Evolutionary conservation across 2,329 filamentous ascomycete species (phyloP).

Genomic region (Lachnellula arida): DNA sequence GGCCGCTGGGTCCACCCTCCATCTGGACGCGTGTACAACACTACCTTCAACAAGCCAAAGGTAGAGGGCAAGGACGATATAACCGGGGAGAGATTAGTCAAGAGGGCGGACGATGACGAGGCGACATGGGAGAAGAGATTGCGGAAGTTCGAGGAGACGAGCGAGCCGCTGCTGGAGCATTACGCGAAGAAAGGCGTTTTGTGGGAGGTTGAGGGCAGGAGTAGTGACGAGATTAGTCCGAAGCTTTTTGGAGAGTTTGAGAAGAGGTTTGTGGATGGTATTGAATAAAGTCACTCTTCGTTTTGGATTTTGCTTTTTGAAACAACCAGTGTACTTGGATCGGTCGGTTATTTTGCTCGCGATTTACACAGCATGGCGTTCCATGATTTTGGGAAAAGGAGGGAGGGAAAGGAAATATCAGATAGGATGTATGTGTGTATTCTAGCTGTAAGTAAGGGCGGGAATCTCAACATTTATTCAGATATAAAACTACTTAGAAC

Average conservation of each 20-base stretch:
- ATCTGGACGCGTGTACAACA: slow-evolving; percentile 92
- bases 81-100: slow-evolving; percentile 79
- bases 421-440: not conserved
- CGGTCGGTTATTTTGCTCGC: not conserved
- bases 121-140: slow-evolving; percentile 79
- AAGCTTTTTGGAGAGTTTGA: slow-evolving; percentile 80
- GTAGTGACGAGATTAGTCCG: slow-evolving; percentile 93
- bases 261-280: slow-evolving; percentile 56
- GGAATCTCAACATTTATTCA: not conserved
- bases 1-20: slow-evolving; percentile 91
- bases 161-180: slow-evolving; percentile 78
- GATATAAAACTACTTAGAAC: too few relatives aligned
- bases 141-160: slow-evolving; percentile 82
- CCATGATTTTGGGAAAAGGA: not conserved
- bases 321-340: not conserved
- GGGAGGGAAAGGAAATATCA: not conserved
- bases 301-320: not conserved
- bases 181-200: slow-evolving; percentile 81
- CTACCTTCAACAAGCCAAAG: slow-evolving; percentile 81
- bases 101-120: slow-evolving; percentile 80
- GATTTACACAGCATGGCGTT: not conserved
- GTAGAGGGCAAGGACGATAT: slow-evolving; percentile 80
- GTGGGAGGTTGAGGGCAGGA: slow-evolving; percentile 82
- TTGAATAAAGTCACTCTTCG: not conserved
- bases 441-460: not conserved